Conservation (phyloP, 805 yeast species). For the Saccharomycopsis sp. region DNA sequence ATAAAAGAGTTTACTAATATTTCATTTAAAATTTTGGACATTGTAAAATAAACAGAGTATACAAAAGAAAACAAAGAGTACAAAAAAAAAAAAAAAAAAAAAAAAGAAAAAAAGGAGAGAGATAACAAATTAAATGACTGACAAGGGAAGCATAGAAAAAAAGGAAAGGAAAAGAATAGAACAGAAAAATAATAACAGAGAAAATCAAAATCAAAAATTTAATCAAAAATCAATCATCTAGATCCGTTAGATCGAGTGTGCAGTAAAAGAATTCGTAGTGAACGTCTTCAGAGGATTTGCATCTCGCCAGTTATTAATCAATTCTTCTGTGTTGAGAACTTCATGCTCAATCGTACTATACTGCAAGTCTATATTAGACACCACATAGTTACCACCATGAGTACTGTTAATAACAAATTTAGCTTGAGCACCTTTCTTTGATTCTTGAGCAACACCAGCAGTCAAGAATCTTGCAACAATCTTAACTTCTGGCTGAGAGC, state of each 20-base stretch:
- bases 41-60: not conserved
- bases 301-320: slow-evolving; percentile 12
- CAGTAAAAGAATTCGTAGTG: slow-evolving; percentile 11
- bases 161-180: too few relatives aligned
- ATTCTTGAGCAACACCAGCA: slow-evolving; percentile 61
- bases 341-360: slow-evolving; percentile 23
- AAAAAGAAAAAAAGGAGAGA: not conserved
- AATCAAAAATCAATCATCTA: not conserved
- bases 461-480: slow-evolving; percentile 85
- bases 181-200: too few relatives aligned
- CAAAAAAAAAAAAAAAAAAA: not conserved
- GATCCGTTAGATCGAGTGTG: slow-evolving; percentile 8
- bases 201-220: not conserved
- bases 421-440: slow-evolving; percentile 65
- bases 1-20: too few relatives aligned
- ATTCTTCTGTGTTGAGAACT: not conserved
- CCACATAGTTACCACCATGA: slow-evolving; percentile 39
- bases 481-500: slow-evolving; percentile 45
- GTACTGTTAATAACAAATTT: slow-evolving; percentile 46
- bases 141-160: too few relatives aligned
- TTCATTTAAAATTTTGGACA: too few relatives aligned
- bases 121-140: too few relatives aligned
- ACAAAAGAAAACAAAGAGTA: not conserved
- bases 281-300: slow-evolving; percentile 17
- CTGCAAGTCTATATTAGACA: slow-evolving; percentile 34